phyloP scores from a whole-genome alignment of 2,329 filamentous ascomycete genomes.

The Tolypocladium ophioglossoides region DNA sequence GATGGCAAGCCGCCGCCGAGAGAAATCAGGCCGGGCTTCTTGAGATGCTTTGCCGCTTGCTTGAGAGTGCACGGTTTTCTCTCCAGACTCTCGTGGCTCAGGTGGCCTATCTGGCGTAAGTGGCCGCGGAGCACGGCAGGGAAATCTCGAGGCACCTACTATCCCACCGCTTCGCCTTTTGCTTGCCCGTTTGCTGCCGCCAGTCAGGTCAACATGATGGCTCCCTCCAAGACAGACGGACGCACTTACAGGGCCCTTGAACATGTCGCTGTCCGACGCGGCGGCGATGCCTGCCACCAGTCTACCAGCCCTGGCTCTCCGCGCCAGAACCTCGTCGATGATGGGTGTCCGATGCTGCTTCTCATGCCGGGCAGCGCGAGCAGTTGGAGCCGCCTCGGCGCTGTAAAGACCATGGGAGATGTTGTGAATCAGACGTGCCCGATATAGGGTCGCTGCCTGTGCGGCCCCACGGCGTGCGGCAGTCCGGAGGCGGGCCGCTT shows the following conservation, averaged over 20 bases:
- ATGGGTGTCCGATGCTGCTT: constrained; percentile 13
- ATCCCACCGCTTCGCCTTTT: constrained; percentile 74
- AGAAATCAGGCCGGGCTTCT: constrained; percentile 76
- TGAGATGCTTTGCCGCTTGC: constrained; percentile 66
- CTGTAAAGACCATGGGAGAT: constrained; percentile 9
- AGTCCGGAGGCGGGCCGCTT: neutral
- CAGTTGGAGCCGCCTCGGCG: constrained; percentile 14
- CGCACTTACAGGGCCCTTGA: constrained; percentile 58
- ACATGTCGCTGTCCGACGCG: constrained; percentile 67
- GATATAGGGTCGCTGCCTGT: neutral
- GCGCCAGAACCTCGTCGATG: constrained; percentile 19
- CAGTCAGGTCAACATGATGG: neutral
- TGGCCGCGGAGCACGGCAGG: neutral
- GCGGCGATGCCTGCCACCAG: constrained; percentile 69
- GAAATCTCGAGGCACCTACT: constrained; percentile 42
- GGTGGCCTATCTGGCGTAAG: constrained; percentile 29
- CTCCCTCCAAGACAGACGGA: neutral
- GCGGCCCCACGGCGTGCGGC: constrained; percentile 1
- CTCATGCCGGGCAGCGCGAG: constrained; percentile 12
- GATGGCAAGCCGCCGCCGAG: constrained; percentile 86
- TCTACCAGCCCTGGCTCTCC: constrained; percentile 58
- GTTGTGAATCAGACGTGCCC: constrained; percentile 9
- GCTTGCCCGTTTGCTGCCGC: constrained; percentile 41
- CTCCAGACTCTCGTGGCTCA: constrained; percentile 51
- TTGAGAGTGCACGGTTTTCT: constrained; percentile 67